Evolutionary conservation across 2,329 filamentous ascomycete species (phyloP), one percentile per base, ranked within the genome.

Genomic region (Exophiala xenobiotica): DNA sequence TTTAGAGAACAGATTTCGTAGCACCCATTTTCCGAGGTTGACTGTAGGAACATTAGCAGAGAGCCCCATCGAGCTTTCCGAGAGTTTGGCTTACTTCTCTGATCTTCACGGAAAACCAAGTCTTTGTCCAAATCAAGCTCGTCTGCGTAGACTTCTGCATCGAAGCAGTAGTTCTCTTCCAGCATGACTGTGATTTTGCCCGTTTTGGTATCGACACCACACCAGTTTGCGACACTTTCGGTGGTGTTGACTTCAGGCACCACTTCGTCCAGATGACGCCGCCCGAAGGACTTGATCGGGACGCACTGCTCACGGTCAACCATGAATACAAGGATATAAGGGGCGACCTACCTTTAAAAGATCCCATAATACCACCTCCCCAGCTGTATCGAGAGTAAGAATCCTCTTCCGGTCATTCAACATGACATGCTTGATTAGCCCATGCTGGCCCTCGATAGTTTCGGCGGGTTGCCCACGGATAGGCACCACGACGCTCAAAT

Each of bases 121-220:
- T 81, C 75, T 56, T 90, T 85, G 8, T 87, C 80, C 48, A 92
- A 62, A 33, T 84, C 77, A 27, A 95, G 74, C 70, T 97, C 91
- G 66, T 99, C 93, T 1, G 90, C 92, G 67, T 99, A 99, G 69
- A 96, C 87, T 65, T 99, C 93, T 12, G 91, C 93, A 70, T 99
- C 93, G 62, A 99, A 99, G 67, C 91, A 96, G 61, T 95, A 95
- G 64, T 93, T 95, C 33, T 91, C 89, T 65, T 99, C 93, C 14
- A 99, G 71, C 14, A 95, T 86, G 2, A 96, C 92, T 2, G 90
- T 92, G 49, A 99, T 75, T 56, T 88, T 90, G 27, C 93, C 93
- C 3, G 92, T 97, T 61, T 92, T 86, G 16, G 92, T 91, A 65
- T 99, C 90, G 46, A 97, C 87, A 1, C 89, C 89, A 67, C 93